phyloP scores from a whole-genome alignment of 2,329 filamentous ascomycete species.

The Aureobasidium vineae region DNA sequence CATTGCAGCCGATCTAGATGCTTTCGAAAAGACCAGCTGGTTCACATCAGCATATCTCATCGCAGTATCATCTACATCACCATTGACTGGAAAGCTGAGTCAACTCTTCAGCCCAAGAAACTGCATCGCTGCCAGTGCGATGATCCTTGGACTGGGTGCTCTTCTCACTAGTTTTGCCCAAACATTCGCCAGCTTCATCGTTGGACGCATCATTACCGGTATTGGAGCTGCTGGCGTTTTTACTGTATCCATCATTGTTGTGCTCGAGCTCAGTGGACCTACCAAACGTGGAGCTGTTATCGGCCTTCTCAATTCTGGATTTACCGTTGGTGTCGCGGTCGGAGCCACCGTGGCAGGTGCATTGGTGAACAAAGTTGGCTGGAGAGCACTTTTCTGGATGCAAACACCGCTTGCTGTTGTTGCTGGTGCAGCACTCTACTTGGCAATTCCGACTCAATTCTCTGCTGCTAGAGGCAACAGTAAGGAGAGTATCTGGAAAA shows the following conservation, averaged over 20 bases:
- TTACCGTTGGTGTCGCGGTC: constrained; percentile 68
- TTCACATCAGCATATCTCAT: constrained; percentile 77
- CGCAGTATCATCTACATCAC: constrained; percentile 58
- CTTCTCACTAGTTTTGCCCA: constrained; percentile 62
- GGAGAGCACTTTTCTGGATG: constrained; percentile 71
- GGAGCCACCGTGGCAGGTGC: constrained; percentile 70
- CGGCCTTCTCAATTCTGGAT: constrained; percentile 69
- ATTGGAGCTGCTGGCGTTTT: constrained; percentile 69
- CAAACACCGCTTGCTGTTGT: constrained; percentile 65
- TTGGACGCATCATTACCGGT: constrained; percentile 67
- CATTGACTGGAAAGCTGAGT: constrained; percentile 68
- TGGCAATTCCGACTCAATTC: constrained; percentile 60
- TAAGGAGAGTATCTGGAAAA: constrained; percentile 50
- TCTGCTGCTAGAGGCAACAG: constrained; percentile 36
- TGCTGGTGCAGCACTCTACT: constrained; percentile 61
- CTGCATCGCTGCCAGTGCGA: constrained; percentile 62
- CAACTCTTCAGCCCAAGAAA: constrained; percentile 69
- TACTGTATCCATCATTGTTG: constrained; percentile 70
- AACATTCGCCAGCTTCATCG: constrained; percentile 62
- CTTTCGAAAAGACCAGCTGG: constrained; percentile 73
- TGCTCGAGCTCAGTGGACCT: constrained; percentile 69
- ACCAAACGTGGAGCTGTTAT: constrained; percentile 70
- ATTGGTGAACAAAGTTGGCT: constrained; percentile 62
- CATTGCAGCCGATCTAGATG: constrained; percentile 71
- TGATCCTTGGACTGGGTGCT: constrained; percentile 60